Conservation (phyloP, 495 filamentous ascomycete genomes). For the Penicillium fimorum region DNA sequence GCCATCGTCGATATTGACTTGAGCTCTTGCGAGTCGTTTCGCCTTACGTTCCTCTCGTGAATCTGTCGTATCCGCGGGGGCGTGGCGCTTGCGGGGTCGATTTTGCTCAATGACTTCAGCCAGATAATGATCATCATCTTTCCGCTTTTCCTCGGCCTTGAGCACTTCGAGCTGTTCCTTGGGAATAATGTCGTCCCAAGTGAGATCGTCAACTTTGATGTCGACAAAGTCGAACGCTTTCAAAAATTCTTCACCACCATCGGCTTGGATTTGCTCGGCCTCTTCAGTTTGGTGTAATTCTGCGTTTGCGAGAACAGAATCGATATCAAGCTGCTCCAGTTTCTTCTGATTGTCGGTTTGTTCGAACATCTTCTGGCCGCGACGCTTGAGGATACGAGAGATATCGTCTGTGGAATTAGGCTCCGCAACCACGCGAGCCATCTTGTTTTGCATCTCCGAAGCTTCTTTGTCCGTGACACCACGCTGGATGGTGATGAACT, state of each 20-base stretch:
- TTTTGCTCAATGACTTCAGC: conserved; percentile 80
- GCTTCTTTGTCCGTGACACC: conserved; percentile 89
- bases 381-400: conserved; percentile 85
- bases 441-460: conserved; percentile 68
- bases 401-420: conserved; percentile 88
- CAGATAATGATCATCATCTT: conserved; percentile 78
- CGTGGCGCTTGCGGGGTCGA: conserved; percentile 79
- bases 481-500: conserved; percentile 95
- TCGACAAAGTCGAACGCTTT: conserved; percentile 85
- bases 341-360: conserved; percentile 93
- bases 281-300: conserved; percentile 94
- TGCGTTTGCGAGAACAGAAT: conserved; percentile 91
- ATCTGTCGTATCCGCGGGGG: conserved; percentile 61
- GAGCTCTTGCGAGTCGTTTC: conserved; percentile 85
- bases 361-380: conserved; percentile 96
- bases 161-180: conserved; percentile 85
- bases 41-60: conserved; percentile 85
- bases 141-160: conserved; percentile 82
- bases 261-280: conserved; percentile 83
- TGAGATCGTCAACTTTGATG: conserved; percentile 87
- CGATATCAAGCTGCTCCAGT: conserved; percentile 97
- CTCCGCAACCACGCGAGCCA: conserved; percentile 61
- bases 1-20: conserved; percentile 59
- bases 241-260: conserved; percentile 90
- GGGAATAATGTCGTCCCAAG: conserved; percentile 98